Conservation (phyloP, 163 green algal species). For the Volvox carteri region DNA sequence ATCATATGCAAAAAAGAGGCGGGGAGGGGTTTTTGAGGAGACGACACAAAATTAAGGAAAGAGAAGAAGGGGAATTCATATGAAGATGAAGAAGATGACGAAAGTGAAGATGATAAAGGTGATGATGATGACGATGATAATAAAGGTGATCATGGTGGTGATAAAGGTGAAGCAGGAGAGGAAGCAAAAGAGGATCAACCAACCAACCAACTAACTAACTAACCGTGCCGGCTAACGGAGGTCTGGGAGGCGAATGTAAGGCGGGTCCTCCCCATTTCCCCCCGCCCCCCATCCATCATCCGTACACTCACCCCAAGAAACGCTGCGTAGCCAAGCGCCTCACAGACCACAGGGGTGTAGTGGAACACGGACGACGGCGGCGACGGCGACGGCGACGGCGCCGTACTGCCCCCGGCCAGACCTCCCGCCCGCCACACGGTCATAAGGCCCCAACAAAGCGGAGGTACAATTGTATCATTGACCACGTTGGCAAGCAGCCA, state of each 20-base stretch:
- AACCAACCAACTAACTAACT: neutral
- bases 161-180: neutral
- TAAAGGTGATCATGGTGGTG: neutral
- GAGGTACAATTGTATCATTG: neutral
- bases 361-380: neutral
- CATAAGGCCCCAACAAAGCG: neutral
- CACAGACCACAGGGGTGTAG: conserved; percentile 1
- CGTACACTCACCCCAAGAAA: neutral
- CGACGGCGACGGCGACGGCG: no score
- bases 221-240: neutral
- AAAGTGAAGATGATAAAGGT: neutral
- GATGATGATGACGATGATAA: neutral
- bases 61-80: neutral
- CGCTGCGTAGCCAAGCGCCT: neutral
- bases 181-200: neutral
- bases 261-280: neutral
- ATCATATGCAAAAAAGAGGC: neutral
- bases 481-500: neutral
- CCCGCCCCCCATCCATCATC: no score
- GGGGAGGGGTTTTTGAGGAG: neutral
- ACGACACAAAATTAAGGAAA: neutral
- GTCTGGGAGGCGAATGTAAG: neutral
- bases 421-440: no score
- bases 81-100: neutral
- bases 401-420: no score